Evolutionary conservation across 2,329 filamentous ascomycete genomes (phyloP), one percentile per base, ranked within the genome.

Genomic region (Achaetomium macrosporum): DNA sequence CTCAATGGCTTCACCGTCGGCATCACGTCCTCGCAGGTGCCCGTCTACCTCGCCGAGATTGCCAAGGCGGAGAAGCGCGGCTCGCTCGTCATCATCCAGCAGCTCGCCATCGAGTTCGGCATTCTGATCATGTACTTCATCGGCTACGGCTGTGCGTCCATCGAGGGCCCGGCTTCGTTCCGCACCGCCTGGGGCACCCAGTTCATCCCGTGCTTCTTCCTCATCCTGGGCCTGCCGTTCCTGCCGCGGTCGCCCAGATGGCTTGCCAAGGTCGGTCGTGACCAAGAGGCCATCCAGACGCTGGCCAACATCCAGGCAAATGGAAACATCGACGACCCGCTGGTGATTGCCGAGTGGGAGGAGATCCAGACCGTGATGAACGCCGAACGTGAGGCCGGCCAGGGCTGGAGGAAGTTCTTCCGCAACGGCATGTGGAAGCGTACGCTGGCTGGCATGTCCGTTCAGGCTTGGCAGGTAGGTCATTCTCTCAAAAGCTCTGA

Each of bases 91-190:
- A 82, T 84, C 48, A 78, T 81, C 41, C 85, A 90, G 66, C 86
- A 90, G 66, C 85, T 84, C 74, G 83, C 85, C 25, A 89, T 90
- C 56, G 87, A 86, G 58, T 87, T 76, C 76, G 83, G 81, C 57
- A 85, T 85, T 58, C 64, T 85, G 54, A 83, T 85, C 68, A 85
- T 86, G 62, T 87, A 85, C 72, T 84, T 82, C 64, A 79, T 87
- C 66, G 77, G 78, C 19, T 79, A 84, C 62, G 86, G 83, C 19
- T 82, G 79, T 66, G 81, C 78, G 51, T 82, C 76, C 64, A 79
- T 88, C 56, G 63, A 73, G 0, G 78, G 81, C 11, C 66, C 76
- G 1, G 72, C 77, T 2, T 77, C 81, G 0, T 87, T 84, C 73
- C 72, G 83, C 35, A 74, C 83, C 2, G 81, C 83, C 11, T 86